Base-by-base conservation (phyloP, 1,284 basidiomycete genomes). In the Binderoboletus segoi region DNA sequence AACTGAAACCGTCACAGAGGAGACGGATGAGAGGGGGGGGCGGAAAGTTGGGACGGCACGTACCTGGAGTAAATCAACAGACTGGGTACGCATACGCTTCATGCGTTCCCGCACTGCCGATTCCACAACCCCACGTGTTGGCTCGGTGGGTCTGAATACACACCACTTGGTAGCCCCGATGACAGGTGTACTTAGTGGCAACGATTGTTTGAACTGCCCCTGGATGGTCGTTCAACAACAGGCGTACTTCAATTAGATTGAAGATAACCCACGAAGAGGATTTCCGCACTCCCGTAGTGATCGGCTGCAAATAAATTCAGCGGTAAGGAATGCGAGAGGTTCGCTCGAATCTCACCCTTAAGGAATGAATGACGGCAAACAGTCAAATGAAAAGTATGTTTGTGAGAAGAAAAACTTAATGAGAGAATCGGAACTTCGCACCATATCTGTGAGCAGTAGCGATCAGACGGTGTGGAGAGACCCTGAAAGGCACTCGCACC, bases 111-210 rank as follows among this genome's bases (percentile, higher is more conserved):
- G 78, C 13, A 93, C 78, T 10, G 82, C 87, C n/a, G 78, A 80
- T 62, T 84, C 78, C 50, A 91, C 87, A 50, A 81, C 73, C 37
- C 76, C 71, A 10, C 82, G 81, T 8, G 85, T 80, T 8, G 82
- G 77, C n/a, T 73, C 71, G 10, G 78, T 76, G 18, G 73, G 73
- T 55, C 81, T 78, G 74, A 92, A 92, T 20, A 91, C 82, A 71
- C 89, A 93, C 89, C 88, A 92, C 67, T 92, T 93, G 3, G 90
- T 93, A 5, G 85, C 88, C 42, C 88, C 87, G 20, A 91, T 57
- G 15, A 89, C 79, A 3, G 68, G 68, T n/a, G 74, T 71, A 3
- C 76, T 70, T 38, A 74, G 63, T 8, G 77, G 67, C 21, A 82
- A 72, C 8, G 77, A 76, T 55, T 76, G 68, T 55, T 81, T 79